Conservation (phyloP, 768 basidiomycete species). For the Polyporus arcularius region DNA sequence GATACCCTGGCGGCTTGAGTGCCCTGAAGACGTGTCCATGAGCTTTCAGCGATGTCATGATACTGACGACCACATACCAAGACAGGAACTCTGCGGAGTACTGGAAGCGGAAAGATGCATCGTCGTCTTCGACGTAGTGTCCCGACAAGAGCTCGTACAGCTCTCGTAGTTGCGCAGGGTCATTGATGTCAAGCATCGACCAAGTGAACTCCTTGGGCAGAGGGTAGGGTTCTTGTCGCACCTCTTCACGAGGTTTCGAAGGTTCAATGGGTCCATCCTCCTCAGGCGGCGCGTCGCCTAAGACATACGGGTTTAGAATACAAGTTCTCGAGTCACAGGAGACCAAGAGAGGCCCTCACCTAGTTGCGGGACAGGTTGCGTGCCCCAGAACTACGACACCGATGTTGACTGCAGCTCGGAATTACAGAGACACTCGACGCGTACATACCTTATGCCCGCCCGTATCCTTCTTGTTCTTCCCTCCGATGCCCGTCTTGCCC, state of each 20-base stretch:
- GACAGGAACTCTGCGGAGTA: slow-evolving; percentile 93
- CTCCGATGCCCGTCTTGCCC: slow-evolving; percentile 77
- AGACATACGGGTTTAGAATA: not conserved
- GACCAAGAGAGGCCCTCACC: slow-evolving; percentile 40
- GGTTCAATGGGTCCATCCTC: slow-evolving; percentile 91
- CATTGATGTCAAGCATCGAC: slow-evolving; percentile 77
- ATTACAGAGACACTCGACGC: not conserved
- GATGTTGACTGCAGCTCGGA: not conserved
- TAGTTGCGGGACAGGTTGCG: slow-evolving; percentile 94
- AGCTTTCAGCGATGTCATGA: no score
- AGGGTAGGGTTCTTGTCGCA: slow-evolving; percentile 85
- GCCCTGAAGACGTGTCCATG: slow-evolving; percentile 61
- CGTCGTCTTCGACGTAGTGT: slow-evolving; percentile 96
- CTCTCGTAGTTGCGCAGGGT: slow-evolving; percentile 83
- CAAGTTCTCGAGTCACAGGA: no score
- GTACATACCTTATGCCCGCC: slow-evolving; percentile 83
- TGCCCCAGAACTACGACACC: slow-evolving; percentile 83
- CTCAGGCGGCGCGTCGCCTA: slow-evolving; percentile 63
- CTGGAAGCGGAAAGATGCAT: slow-evolving; percentile 94
- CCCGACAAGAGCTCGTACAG: slow-evolving; percentile 88
- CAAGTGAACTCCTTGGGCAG: slow-evolving; percentile 94
- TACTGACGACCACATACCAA: slow-evolving; percentile 57
- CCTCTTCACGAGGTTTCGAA: slow-evolving; percentile 70
- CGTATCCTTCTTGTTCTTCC: slow-evolving; percentile 75
- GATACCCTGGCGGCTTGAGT: slow-evolving; percentile 89